Evolutionary conservation across 164 flowering plant genomes (phyloP), one percentile per base, ranked within the genome.

Genomic region (Annona squamosa): DNA sequence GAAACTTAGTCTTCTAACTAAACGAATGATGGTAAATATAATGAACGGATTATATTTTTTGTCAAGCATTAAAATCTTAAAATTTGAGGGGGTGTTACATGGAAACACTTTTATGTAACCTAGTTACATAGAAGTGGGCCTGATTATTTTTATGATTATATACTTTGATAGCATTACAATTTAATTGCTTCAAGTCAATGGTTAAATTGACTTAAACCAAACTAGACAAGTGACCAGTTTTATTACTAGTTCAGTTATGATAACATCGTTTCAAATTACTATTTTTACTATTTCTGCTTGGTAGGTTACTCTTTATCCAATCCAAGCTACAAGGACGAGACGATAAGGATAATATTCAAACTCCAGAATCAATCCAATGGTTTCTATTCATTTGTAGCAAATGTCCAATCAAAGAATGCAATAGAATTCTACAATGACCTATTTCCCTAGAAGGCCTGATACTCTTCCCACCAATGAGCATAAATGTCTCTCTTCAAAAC

Each of bases 321-420:
- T 68, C 74, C 57, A 70, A 72, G 77, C 74, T 63, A 63, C 12
- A 66, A 72, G 71, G 61, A 82, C 80, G 85, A 80, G 82, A 63
- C 77, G 79, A 44, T 76, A 76, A 46, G 76, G 74, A 26, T 82
- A 78, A 17, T 82, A 80, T 82, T 74, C 78, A 19, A 81, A 77
- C 72, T 72, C 84, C 16, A 73, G 72, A 47, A 74, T 65, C 26
- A 70, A 75, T 75, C 63, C 73, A 16, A 57, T 77, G 74, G 76
- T 59, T 67, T 56, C 81, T 63, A 70, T 82, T 56, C 84, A 83
- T 69, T 73, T 76, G 81, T 81, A 81, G 72, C 83, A 81, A 9
- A 71, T 82, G 68, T 71, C 83, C 70, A 69, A 73, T n/a, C 84
- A 83, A 71, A 83, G 84, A 73, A 79, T 81, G 79, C 82, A 77